Evolutionary conservation across 257 asterid species (phyloP), one percentile per base, ranked within the genome.

Genomic region (Nicotiana tabacum): DNA sequence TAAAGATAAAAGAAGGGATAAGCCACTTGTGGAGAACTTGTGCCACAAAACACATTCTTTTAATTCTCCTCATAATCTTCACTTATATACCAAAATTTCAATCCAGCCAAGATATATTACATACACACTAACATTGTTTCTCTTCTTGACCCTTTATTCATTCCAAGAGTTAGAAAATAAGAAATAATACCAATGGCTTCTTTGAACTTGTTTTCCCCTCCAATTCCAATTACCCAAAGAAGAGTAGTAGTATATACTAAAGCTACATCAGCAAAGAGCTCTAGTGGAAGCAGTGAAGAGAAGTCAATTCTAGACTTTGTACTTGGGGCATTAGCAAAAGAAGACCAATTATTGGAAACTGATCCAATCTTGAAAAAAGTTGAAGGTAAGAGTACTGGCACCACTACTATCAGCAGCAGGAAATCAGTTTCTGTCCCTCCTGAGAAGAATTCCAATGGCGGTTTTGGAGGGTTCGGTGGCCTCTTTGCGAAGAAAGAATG

Each of bases 281-380:
- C 93, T 0, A 88, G 91, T 15, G 92, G 92, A 70, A 60, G 90
- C 81, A 85, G 84, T 17, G 90, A 90, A 85, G 98, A 90, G 90
- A 91, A 95, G 85, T 86, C 97, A 17, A 18, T 91, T 13, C 55
- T 90, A 61, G 97, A 93, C 80, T 95, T 90, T 82, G 85, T 95
- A 15, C 81, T 92, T 4, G 97, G 96, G 24, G 87, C 83, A 3
- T 37, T 93, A 43, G 18, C 83, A 17, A 95, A 93, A 87, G 81
- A 91, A 83, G 99, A 95, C 21, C 99, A 95, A 87, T 85, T 95
- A 79, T 89, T 91, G 70, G 99, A 95, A 89, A 92, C 94, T 70
- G 97, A 95, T 76, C 98, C 98, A 13, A 89, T 95, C 85, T 84
- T 95, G 93, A 84, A 88, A 89, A 92, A 88, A 88, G 92, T 88